Percentiles rank a stretch among this genome's conserved stretches.
These are phyloP conservation scores for Cicer chorassanicum DNA, from an alignment of 306 rosid genomes.

Conservation along the genomic window DNA sequence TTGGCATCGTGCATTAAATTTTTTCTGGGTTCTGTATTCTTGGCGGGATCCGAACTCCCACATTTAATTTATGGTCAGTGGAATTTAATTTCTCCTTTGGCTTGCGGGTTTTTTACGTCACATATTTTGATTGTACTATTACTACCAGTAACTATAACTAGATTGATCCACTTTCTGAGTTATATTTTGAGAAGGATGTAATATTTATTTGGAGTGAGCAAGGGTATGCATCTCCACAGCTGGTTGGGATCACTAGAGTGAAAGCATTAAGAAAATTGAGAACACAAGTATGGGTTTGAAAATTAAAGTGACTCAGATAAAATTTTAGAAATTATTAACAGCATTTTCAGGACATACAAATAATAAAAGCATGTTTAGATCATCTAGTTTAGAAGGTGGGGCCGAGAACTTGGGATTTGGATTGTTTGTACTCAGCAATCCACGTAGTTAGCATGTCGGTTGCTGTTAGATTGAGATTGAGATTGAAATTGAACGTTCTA, in stretches of 20 bases:
- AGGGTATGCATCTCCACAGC: background rate
- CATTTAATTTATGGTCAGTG: slow-evolving; percentile 15
- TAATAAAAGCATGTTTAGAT: background rate
- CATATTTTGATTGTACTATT: no score
- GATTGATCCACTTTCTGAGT: no score
- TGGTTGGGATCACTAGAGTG: background rate
- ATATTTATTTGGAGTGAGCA: background rate
- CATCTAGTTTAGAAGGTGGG: slow-evolving; percentile 1
- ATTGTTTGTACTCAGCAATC: no score
- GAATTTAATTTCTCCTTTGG: slow-evolving; percentile 18
- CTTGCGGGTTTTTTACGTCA: background rate
- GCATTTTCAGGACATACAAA: background rate
- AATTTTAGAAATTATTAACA: slow-evolving; percentile 10
- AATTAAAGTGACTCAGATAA: slow-evolving; percentile 12
- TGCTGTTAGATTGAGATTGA: no score
- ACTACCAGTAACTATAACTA: no score
- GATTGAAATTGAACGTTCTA: no score
- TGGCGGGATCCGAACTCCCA: slow-evolving; percentile 3
- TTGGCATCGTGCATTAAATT: background rate
- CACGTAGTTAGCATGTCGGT: no score
- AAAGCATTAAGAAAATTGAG: slow-evolving; percentile 8
- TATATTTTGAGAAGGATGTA: no score
- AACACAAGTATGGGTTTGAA: background rate
- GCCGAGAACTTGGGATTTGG: slow-evolving; percentile 4
- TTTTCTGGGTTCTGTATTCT: background rate